Conservation (phyloP, 1,284 basidiomycete genomes). For the Amylostereum areolatum region DNA sequence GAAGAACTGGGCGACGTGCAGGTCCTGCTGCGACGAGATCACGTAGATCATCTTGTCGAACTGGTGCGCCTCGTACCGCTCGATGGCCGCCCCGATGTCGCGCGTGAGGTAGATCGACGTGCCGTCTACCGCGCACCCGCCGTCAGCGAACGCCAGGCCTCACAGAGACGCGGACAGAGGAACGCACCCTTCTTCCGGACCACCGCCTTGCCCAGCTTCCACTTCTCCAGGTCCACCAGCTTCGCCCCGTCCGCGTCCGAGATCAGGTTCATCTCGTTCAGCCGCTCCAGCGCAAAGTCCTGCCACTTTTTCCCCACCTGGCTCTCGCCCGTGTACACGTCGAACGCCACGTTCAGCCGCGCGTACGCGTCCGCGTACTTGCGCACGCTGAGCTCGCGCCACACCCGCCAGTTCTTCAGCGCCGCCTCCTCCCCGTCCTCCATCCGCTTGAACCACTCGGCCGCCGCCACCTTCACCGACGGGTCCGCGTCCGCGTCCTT, state of each 20-base stretch:
- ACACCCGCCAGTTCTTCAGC: slow-evolving; percentile 86
- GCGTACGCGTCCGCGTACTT: slow-evolving; percentile 92
- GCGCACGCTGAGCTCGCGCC: slow-evolving; percentile 89
- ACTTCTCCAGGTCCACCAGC: slow-evolving; percentile 80
- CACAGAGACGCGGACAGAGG: not conserved
- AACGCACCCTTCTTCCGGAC: slow-evolving; percentile 78
- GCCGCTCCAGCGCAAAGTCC: slow-evolving; percentile 57
- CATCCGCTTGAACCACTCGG: slow-evolving; percentile 94
- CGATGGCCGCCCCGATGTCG: slow-evolving; percentile 91
- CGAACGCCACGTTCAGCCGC: slow-evolving; percentile 88
- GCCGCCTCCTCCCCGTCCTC: slow-evolving; percentile 88
- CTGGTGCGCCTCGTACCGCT: slow-evolving; percentile 88
- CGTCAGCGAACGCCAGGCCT: not conserved
- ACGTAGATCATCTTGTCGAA: slow-evolving; percentile 99
- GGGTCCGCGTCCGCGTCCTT: slow-evolving; percentile 73
- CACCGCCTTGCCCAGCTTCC: slow-evolving; percentile 88
- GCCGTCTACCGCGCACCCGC: slow-evolving; percentile 60
- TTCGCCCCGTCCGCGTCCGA: slow-evolving; percentile 70
- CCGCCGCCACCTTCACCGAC: slow-evolving; percentile 77
- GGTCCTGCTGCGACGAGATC: slow-evolving; percentile 90
- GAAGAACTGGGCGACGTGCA: slow-evolving; percentile 93
- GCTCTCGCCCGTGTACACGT: slow-evolving; percentile 93
- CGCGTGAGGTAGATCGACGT: slow-evolving; percentile 98
- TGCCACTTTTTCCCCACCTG: slow-evolving; percentile 80
- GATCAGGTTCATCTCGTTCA: slow-evolving; percentile 48